A percentile compares a stretch with the other conserved stretches of the same genome.
These are phyloP conservation scores for Phytophthora citricola DNA, from an alignment of 352 stramenopile genomes.

Conservation along the genomic window DNA sequence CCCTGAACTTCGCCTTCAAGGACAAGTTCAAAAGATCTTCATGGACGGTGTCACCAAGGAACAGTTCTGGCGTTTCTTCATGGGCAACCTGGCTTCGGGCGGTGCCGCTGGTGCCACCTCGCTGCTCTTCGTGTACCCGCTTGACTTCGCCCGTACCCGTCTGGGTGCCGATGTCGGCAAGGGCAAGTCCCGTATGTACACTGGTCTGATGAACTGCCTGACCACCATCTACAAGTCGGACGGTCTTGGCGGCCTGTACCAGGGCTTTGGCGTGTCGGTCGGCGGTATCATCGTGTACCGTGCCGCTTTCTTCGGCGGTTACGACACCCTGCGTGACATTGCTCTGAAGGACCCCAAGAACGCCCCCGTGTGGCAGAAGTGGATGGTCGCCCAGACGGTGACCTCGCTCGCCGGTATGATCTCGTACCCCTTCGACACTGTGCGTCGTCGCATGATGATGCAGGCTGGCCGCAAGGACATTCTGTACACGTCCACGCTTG, in stretches of 20 bases:
- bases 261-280: slow-evolving; percentile 98
- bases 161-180: slow-evolving; percentile 98
- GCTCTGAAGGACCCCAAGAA: slow-evolving; percentile 86
- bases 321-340: slow-evolving; percentile 96
- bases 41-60: slow-evolving; percentile 93
- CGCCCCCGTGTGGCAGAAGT: slow-evolving; percentile 90
- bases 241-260: slow-evolving; percentile 96
- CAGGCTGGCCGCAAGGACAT: slow-evolving; percentile 97
- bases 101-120: slow-evolving; percentile 97
- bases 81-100: slow-evolving; percentile 98
- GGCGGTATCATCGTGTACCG: slow-evolving; percentile 99
- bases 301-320: slow-evolving; percentile 98
- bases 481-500: slow-evolving; percentile 96
- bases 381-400: slow-evolving; percentile 92
- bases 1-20: slow-evolving; percentile 94
- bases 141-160: slow-evolving; percentile 99
- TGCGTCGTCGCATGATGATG: slow-evolving; percentile 98
- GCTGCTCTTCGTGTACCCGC: slow-evolving; percentile 96
- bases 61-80: slow-evolving; percentile 98
- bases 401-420: slow-evolving; percentile 92
- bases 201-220: slow-evolving; percentile 97
- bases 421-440: slow-evolving; percentile 97
- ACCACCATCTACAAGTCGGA: slow-evolving; percentile 94
- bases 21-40: slow-evolving; percentile 94
- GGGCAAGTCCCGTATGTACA: slow-evolving; percentile 98